Percentiles rank a stretch among this genome's conserved stretches.
These are phyloP conservation scores for Acrocalymma vagum DNA, from an alignment of 2,329 filamentous ascomycete species.

Conservation along the genomic window DNA sequence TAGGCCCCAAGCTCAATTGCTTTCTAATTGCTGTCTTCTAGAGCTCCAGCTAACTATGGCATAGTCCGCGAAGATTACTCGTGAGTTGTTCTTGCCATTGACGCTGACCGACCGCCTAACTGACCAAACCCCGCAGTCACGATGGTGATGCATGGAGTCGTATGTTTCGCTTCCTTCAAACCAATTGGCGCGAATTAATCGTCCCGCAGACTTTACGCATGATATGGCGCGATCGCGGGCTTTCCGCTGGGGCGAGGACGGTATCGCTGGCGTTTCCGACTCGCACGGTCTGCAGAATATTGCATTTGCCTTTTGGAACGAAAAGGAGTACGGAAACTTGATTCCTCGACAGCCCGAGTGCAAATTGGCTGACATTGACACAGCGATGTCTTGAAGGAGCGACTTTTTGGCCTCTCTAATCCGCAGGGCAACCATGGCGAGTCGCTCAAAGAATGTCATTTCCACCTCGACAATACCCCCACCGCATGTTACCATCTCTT, in stretches of 20 bases:
- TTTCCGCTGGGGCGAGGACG: slow-evolving; percentile 96
- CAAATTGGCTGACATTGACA: slow-evolving; percentile 49
- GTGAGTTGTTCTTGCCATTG: slow-evolving; percentile 53
- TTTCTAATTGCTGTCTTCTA: slow-evolving; percentile 1
- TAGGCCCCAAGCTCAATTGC: slow-evolving; percentile 52
- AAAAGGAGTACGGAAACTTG: slow-evolving; percentile 83
- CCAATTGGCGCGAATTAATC: slow-evolving; percentile 31
- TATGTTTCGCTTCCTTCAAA: slow-evolving; percentile 59
- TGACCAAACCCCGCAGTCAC: slow-evolving; percentile 61
- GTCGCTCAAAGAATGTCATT: slow-evolving; percentile 95
- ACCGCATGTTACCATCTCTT: slow-evolving; percentile 58
- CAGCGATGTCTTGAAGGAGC: slow-evolving; percentile 92
- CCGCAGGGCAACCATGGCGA: slow-evolving; percentile 98
- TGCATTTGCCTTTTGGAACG: slow-evolving; percentile 97
- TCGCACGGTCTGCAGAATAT: slow-evolving; percentile 92
- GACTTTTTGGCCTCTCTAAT: slow-evolving; percentile 93
- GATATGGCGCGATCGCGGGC: slow-evolving; percentile 88
- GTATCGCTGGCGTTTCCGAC: slow-evolving; percentile 94
- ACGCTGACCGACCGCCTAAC: slow-evolving; percentile 17
- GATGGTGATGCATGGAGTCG: slow-evolving; percentile 94
- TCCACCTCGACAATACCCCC: slow-evolving; percentile 94
- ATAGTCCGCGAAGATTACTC: slow-evolving; percentile 91
- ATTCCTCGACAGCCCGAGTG: not conserved
- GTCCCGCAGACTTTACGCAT: slow-evolving; percentile 81
- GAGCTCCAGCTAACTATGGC: slow-evolving; percentile 35